Conservation (phyloP, 2,329 filamentous ascomycete species). For the Geoglossum cookeanum region DNA sequence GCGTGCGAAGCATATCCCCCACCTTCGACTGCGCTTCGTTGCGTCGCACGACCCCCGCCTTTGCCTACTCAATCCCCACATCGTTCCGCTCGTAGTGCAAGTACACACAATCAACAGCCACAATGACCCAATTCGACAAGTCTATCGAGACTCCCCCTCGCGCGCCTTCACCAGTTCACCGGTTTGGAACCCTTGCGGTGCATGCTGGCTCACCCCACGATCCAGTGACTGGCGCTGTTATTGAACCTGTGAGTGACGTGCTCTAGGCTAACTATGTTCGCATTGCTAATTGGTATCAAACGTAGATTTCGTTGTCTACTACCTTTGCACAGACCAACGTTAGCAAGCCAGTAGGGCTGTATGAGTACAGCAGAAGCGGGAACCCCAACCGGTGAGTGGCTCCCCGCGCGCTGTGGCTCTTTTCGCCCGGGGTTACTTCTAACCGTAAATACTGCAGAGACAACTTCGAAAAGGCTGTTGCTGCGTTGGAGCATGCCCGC, state of each 20-base stretch:
- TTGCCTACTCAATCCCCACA: too few relatives aligned
- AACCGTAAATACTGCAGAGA: conserved; percentile 28
- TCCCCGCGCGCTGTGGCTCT: neutral
- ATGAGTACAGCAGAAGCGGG: conserved; percentile 83
- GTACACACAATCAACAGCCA: conserved; percentile 1
- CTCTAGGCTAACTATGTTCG: neutral
- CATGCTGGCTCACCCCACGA: conserved; percentile 87
- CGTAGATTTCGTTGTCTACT: conserved; percentile 75
- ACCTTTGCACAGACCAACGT: conserved; percentile 87
- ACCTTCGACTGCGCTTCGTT: too few relatives aligned
- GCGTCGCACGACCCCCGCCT: too few relatives aligned
- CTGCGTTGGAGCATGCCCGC: conserved; percentile 78
- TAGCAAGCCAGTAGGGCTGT: conserved; percentile 68
- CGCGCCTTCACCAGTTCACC: conserved; percentile 52
- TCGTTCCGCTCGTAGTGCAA: too few relatives aligned
- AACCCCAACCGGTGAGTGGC: conserved; percentile 60
- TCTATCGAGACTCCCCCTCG: conserved; percentile 55
- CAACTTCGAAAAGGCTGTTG: conserved; percentile 84
- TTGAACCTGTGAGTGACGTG: conserved; percentile 44
- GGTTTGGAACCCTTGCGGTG: conserved; percentile 85
- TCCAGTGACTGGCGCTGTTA: conserved; percentile 81
- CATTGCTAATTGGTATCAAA: conserved; percentile 7
- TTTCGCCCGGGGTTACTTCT: neutral
- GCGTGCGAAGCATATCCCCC: too few relatives aligned
- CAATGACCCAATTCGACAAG: conserved; percentile 26